Percentiles rank a stretch among this genome's conserved stretches.
Conservation (phyloP, 805 yeast species). For the Schwanniomyces sp. region DNA sequence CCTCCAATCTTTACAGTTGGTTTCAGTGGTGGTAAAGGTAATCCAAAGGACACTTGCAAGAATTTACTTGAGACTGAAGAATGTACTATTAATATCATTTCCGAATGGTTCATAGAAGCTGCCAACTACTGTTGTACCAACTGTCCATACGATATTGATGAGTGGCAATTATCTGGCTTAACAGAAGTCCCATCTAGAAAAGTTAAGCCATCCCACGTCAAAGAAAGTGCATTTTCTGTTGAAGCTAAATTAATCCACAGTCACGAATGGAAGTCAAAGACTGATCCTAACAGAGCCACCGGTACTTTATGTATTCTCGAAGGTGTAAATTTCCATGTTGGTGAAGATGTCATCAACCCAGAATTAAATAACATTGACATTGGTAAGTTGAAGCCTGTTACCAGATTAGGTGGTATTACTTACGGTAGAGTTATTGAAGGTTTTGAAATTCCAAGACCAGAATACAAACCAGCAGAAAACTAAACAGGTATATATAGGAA, state of each 20-base stretch:
- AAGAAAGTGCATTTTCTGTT: constrained; percentile 58
- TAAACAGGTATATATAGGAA: constrained; percentile 5
- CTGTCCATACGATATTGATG: constrained; percentile 51
- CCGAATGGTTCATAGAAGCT: constrained; percentile 67
- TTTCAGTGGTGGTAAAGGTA: constrained; percentile 34
- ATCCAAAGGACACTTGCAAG: constrained; percentile 47
- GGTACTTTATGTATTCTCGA: constrained; percentile 49
- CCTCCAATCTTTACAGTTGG: constrained; percentile 61
- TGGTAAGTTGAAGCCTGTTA: constrained; percentile 50
- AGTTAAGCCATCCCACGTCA: constrained; percentile 57
- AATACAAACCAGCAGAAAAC: constrained; percentile 14
- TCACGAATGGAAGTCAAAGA: constrained; percentile 47
- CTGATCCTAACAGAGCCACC: constrained; percentile 29
- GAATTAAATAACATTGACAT: constrained; percentile 42
- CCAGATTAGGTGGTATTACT: constrained; percentile 49
- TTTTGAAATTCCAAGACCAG: constrained; percentile 48
- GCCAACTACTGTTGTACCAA: constrained; percentile 50
- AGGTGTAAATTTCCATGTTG: constrained; percentile 55
- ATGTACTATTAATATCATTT: constrained; percentile 53
- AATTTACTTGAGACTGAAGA: constrained; percentile 54
- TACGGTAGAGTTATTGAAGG: constrained; percentile 48
- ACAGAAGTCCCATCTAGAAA: constrained; percentile 42
- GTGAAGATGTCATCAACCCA: constrained; percentile 52
- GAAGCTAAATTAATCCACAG: constrained; percentile 51
- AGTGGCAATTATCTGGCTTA: constrained; percentile 56